phyloP scores from a whole-genome alignment of 2,329 filamentous ascomycete species.

The Rhexocercosporidium sp. region DNA sequence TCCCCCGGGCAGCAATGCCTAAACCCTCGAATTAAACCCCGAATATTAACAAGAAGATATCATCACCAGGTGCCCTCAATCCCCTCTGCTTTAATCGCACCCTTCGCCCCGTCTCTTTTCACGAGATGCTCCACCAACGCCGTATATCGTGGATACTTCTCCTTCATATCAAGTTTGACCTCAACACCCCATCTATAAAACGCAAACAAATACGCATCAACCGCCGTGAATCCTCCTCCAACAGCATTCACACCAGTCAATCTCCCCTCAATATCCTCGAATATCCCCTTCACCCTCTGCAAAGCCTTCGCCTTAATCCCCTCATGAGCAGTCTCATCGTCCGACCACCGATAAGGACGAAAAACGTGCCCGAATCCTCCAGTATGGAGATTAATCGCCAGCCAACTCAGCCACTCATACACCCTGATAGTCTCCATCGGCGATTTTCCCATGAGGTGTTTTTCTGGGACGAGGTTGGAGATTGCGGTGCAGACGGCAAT shows the following conservation, averaged over 20 bases:
- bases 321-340: constrained; percentile 29
- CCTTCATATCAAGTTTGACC: constrained; percentile 31
- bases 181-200: constrained; percentile 42
- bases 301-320: constrained; percentile 33
- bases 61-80: constrained; percentile 14
- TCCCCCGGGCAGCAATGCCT: no score
- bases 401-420: constrained; percentile 46
- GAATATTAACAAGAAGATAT: no score
- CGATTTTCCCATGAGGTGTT: constrained; percentile 40
- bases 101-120: constrained; percentile 19
- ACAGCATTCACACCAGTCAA: constrained; percentile 37
- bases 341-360: constrained; percentile 36
- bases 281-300: constrained; percentile 35
- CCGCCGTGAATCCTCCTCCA: constrained; percentile 42
- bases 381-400: constrained; percentile 43
- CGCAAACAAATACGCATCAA: constrained; percentile 44
- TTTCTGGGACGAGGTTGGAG: constrained; percentile 39
- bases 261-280: constrained; percentile 37
- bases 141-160: constrained; percentile 29
- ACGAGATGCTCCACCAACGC: constrained; percentile 27
- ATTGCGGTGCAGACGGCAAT: constrained; percentile 43
- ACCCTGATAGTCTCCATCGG: constrained; percentile 40
- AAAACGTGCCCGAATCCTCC: constrained; percentile 38
- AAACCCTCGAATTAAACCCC: no score
- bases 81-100: constrained; percentile 18